Evolutionary conservation across 2,329 filamentous ascomycete species (phyloP).

Genomic region (Fusarium sp.): DNA sequence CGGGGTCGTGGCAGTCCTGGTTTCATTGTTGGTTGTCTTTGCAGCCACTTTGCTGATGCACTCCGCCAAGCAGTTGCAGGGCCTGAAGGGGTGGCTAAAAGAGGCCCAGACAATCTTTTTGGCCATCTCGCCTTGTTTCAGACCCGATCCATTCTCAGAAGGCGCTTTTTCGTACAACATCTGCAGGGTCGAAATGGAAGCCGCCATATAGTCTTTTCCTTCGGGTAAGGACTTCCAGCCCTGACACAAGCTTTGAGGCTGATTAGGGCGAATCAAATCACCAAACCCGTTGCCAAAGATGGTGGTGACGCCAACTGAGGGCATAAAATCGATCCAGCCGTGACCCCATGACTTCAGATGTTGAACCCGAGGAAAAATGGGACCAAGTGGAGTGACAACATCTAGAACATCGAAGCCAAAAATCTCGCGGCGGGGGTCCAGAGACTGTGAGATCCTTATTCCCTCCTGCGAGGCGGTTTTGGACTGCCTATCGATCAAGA

Average conservation of each 20-base stretch:
- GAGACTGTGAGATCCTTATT: background rate
- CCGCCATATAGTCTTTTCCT: slow-evolving; percentile 5
- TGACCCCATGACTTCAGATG: slow-evolving; percentile 4
- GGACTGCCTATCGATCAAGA: slow-evolving; percentile 6
- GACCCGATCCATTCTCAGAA: slow-evolving; percentile 10
- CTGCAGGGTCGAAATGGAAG: slow-evolving; percentile 10
- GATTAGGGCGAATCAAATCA: slow-evolving; percentile 1
- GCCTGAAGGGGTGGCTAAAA: background rate
- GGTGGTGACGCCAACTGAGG: slow-evolving; percentile 2
- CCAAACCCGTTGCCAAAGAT: slow-evolving; percentile 10
- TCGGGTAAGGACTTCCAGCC: background rate
- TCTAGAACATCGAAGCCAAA: slow-evolving; percentile 15
- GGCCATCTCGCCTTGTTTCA: background rate
- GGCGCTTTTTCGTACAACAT: slow-evolving; percentile 11
- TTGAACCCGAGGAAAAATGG: slow-evolving; percentile 4
- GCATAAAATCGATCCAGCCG: slow-evolving; percentile 14
- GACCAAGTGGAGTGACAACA: background rate
- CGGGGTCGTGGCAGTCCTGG: background rate
- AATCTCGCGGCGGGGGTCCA: slow-evolving; percentile 10
- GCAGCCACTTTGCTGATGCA: background rate
- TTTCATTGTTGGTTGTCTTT: background rate
- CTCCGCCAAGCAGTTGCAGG: background rate
- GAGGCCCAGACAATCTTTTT: slow-evolving; percentile 12
- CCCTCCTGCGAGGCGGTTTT: slow-evolving; percentile 5
- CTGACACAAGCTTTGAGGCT: background rate